phyloP scores from a whole-genome alignment of 106 monocot genomes.

The Ottelia alismoides region DNA sequence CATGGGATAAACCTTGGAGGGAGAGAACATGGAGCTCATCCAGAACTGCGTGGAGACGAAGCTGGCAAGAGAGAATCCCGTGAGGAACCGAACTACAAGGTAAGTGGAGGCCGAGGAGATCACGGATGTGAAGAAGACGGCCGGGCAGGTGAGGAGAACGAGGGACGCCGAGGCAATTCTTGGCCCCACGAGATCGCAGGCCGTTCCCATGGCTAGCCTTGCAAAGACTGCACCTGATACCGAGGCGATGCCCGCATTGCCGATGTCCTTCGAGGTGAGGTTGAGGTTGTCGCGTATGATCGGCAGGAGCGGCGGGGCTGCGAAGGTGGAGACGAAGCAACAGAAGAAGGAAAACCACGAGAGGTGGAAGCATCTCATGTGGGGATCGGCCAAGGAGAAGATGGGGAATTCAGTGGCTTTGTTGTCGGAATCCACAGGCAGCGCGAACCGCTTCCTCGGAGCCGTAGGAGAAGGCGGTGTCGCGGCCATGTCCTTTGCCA shows the following conservation, averaged over 20 bases:
- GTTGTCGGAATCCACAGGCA: constrained; percentile 14
- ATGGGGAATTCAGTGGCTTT: constrained; percentile 8
- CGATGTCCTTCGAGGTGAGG: constrained; percentile 57
- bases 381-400: constrained; percentile 50
- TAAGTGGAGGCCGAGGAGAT: not conserved
- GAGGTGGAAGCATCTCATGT: constrained; percentile 80
- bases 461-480: too few relatives aligned
- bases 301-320: constrained; percentile 80
- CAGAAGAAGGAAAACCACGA: constrained; percentile 90
- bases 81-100: too few relatives aligned
- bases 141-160: not conserved
- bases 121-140: not conserved
- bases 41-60: too few relatives aligned
- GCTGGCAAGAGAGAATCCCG: too few relatives aligned
- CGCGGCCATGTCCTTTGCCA: too few relatives aligned
- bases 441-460: constrained; percentile 11
- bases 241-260: constrained; percentile 66
- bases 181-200: constrained; percentile 36
- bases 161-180: constrained; percentile 39
- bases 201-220: constrained; percentile 31
- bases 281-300: constrained; percentile 68
- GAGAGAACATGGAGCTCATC: too few relatives aligned
- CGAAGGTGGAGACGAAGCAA: constrained; percentile 82
- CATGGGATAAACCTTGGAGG: too few relatives aligned
- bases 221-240: constrained; percentile 75